phyloP scores from a whole-genome alignment of 805 yeast genomes.

The Jamesozyma piceae region DNA sequence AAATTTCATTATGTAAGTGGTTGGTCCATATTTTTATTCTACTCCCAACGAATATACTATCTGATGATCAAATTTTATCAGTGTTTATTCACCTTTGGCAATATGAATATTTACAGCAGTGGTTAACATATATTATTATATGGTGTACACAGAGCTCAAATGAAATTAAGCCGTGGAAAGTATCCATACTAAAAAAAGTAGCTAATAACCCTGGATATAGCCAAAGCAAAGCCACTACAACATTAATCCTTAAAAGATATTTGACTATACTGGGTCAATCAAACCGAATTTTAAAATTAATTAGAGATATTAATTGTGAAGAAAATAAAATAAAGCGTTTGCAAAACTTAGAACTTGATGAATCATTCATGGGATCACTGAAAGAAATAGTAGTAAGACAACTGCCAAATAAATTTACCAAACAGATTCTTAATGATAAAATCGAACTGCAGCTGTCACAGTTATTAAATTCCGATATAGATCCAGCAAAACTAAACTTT shows the following conservation, averaged over 20 bases:
- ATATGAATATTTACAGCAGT: constrained; percentile 29
- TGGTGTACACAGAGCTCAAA: constrained; percentile 22
- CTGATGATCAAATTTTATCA: constrained; percentile 17
- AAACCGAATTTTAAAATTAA: constrained; percentile 6
- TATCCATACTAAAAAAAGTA: constrained; percentile 17
- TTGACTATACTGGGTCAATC: constrained; percentile 12
- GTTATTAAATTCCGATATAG: constrained; percentile 5
- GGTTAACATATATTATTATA: constrained; percentile 29
- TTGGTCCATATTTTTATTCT: constrained; percentile 26
- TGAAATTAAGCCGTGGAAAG: constrained; percentile 27
- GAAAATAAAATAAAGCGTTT: constrained; percentile 11
- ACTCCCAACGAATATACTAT: constrained; percentile 12
- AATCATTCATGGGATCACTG: constrained; percentile 7
- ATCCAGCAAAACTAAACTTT: constrained; percentile 1
- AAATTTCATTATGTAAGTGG: constrained; percentile 29
- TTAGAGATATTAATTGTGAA: constrained; percentile 12
- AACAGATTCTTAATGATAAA: constrained; percentile 1
- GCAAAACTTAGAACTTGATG: constrained; percentile 11
- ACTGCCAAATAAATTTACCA: constrained; percentile 6
- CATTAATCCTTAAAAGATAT: constrained; percentile 17
- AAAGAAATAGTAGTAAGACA: constrained; percentile 9
- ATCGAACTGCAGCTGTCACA: constrained; percentile 3
- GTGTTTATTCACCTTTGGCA: constrained; percentile 30
- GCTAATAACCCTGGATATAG: constrained; percentile 18
- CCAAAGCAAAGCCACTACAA: constrained; percentile 14